Evolutionary conservation across 1,139 yeast species (phyloP), one percentile per base, ranked within the genome.

Genomic region (Pichia sp.): DNA sequence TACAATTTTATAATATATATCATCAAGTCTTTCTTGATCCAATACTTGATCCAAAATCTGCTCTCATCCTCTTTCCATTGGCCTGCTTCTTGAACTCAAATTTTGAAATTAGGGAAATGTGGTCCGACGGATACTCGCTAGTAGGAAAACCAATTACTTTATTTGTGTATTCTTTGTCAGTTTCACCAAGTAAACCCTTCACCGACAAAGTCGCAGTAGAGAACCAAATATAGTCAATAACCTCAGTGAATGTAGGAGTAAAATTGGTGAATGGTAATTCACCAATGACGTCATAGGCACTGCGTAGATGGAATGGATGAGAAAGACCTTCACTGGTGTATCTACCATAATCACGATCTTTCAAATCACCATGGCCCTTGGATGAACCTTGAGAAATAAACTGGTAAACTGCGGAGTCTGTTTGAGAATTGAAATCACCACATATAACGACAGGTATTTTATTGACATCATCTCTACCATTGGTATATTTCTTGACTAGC

Each of bases 151-250:
- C 99, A 57, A 91, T 83, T 50, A 80, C 78, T 51, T 80, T 79
- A 45, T 74, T 69, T 34, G 82, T 71, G 60, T 91, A 91, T 7
- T 80, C 82, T 41, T 72, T 73, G 59, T 89, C 97, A 35, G 89
- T 77, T 53, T 78, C 78, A 33, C 96, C 97, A 48, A 91, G 68
- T 51, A 93, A 67, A 12, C 96, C 96, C 54, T 79, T 80, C 9
- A 91, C 95, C 47, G 82, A 77, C 48, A 93, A 68, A 9, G 79
- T 70, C 10, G 80, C 71, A 12, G 95, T 82, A 3, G 95, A 76
- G 62, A 84, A 88, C 96, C 97, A 93, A 46, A 93, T 81, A 61
- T 91, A 91, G 64, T 93, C 99, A 63, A 93, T 86, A 34, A 81
- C 89, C 54, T 88, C 89, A 3, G 94, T 86, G 64, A 91, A 93